Base-by-base conservation (phyloP, 2,329 filamentous ascomycete genomes). In the Ophiocordyceps camponoti-saundersi region DNA sequence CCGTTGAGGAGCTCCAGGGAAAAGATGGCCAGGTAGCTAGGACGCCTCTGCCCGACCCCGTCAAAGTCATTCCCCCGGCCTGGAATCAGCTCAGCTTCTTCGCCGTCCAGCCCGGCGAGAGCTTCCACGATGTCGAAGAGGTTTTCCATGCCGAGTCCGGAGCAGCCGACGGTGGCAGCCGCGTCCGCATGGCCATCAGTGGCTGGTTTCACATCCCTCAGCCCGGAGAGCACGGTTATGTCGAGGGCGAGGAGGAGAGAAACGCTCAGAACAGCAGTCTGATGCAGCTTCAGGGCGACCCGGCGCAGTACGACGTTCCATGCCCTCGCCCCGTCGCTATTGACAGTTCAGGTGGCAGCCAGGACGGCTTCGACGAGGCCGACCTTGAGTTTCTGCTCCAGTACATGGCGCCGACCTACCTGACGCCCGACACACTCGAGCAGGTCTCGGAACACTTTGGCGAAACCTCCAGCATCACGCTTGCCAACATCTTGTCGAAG, bases 191-290 rank as follows among this genome's bases (percentile, higher is more conserved):
- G 90, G 92, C 92, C 45, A 95, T 98, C 59, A 95, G 87, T 60
- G 92, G 92, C 46, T 98, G 92, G 92, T 98, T 93, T 63, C 92
- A 98, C 64, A 96, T 98, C 52, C 92, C 92, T 0, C 92, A 98
- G 65, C 67, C 85, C 55, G 90, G 90, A 48, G 92, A 98, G 63
- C 87, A 94, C 23, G 92, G 92, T 42, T 98, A 83, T 56, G 79
- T 94, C 55, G 71, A 84, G 59, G 92, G 90, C 4, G 73, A 92
- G 47, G 90, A 96, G 62, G 87, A 93, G 67, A 84, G 82, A 60
- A 77, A 93, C 52, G 86, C 85, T 13, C 82, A 87, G 61, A 87
- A 87, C 64, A 96, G 89, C 63, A 89, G 88, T 56, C 72, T 96
- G 53, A 86, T 88, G 65, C 90, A 96, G 66, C 71, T 98, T 26